Evolutionary conservation across 169 alveolate genomes (phyloP).

Genomic region (Plasmodium sp.): DNA sequence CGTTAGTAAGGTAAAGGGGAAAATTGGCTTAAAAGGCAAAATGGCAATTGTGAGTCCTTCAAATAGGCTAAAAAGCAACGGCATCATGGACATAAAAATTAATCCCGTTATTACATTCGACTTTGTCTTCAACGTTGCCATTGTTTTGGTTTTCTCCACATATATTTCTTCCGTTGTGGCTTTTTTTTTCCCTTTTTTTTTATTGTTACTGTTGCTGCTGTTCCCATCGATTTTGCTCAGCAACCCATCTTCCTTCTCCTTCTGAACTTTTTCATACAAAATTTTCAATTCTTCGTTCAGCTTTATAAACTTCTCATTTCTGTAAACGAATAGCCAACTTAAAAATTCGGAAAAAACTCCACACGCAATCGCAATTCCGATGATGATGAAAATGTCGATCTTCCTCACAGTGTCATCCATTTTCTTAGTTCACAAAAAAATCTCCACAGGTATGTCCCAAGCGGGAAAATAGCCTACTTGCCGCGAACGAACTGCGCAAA

Average conservation of each 20-base stretch:
- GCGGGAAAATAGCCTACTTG: neutral
- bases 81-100: constrained; percentile 85
- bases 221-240: constrained; percentile 41
- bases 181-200: constrained; percentile 36
- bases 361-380: constrained; percentile 65
- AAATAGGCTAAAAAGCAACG: constrained; percentile 84
- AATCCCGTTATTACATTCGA: constrained; percentile 81
- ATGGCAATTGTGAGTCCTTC: constrained; percentile 84
- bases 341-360: constrained; percentile 74
- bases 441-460: neutral
- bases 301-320: constrained; percentile 55
- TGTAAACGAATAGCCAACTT: constrained; percentile 74
- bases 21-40: constrained; percentile 85
- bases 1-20: constrained; percentile 80
- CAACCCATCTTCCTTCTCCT: constrained; percentile 75
- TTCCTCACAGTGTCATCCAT: constrained; percentile 62
- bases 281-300: constrained; percentile 67
- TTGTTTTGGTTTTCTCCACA: constrained; percentile 53
- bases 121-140: constrained; percentile 67
- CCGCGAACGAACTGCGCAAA: neutral
- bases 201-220: neutral
- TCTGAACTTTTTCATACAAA: constrained; percentile 68
- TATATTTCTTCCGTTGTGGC: constrained; percentile 54
- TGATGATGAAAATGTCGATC: constrained; percentile 34
- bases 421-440: neutral